Evolutionary conservation across 768 basidiomycete genomes (phyloP), one percentile per base, ranked within the genome.

Genomic region (Tulasnella sp.): DNA sequence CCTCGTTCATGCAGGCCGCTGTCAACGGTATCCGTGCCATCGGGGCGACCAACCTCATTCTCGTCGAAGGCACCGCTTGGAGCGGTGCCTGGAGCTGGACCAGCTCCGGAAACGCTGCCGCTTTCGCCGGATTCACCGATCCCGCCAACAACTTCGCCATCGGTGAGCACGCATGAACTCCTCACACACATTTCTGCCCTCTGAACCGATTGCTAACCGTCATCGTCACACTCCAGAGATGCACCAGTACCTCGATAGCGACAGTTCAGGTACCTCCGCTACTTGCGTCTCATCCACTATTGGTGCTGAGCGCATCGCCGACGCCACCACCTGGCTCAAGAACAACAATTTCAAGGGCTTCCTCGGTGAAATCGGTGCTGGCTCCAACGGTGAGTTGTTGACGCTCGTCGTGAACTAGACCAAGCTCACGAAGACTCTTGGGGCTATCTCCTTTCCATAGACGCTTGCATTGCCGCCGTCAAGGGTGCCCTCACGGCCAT

Each of bases 241-340:
- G 86, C 87, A 89, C 78, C 87, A 89, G 77, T 89, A 89, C 81
- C 87, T 89, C 75, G 87, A 88, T 78, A 84, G 83, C 40, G 87
- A 89, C 76, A 83, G 86, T 75, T 87, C 86, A 22, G 77, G 77
- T 12, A 88, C 87, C 8, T 82, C 78, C 63, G 77, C 76, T 1
- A 82, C 79, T 32, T 89, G 88, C 76, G 87, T 88, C 41, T 86
- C 84, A 9, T 80, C 83, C 19, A 87, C 86, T 35, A 87, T 89
- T 76, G 87, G 87, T 71, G 83, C 82, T 22, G 84, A 87, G 75
- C 86, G 87, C 75, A 78, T 89, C 44, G 80, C 83, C 36, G 83
- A 77, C 39, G 88, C 88, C 9, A 88, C 88, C 2, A 75, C 78
- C 19, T 88, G 88, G 88, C 83, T 89, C 74, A 78, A 88, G 81